A percentile compares a stretch with the other conserved stretches of the same genome.
These are phyloP conservation scores for Nematocida displodere DNA, from an alignment of 371 early-diverging fungal genomes.

Conservation along the genomic window DNA sequence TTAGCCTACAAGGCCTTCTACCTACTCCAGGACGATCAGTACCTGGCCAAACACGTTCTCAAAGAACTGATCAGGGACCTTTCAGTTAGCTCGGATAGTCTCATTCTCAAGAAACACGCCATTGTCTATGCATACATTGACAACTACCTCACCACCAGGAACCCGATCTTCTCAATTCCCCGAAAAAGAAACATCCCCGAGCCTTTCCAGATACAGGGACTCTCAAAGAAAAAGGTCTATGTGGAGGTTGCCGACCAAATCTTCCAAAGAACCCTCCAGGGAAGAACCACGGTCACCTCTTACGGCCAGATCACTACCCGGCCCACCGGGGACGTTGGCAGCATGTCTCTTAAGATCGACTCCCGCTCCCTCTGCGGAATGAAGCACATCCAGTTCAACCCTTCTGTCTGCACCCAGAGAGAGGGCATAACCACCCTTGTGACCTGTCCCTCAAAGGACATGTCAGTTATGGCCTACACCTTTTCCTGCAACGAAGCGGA, in stretches of 20 bases:
- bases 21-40: slow-evolving; percentile 33
- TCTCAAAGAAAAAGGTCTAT: slow-evolving; percentile 38
- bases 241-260: slow-evolving; percentile 39
- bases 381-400: slow-evolving; percentile 17
- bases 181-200: neutral
- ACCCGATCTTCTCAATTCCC: slow-evolving; percentile 46
- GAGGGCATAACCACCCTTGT: slow-evolving; percentile 47
- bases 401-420: slow-evolving; percentile 29
- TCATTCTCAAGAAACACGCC: slow-evolving; percentile 39
- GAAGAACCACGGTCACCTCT: neutral
- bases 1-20: slow-evolving; percentile 31
- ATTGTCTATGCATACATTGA: slow-evolving; percentile 48
- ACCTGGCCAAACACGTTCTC: slow-evolving; percentile 31
- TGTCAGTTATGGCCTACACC: slow-evolving; percentile 24
- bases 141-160: slow-evolving; percentile 45
- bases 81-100: neutral
- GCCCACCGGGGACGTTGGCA: slow-evolving; percentile 32
- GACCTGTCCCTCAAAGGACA: slow-evolving; percentile 35
- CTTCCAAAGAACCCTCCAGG: slow-evolving; percentile 17
- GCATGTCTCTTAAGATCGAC: slow-evolving; percentile 44
- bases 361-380: slow-evolving; percentile 44
- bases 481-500: slow-evolving; percentile 23
- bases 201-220: neutral
- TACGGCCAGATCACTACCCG: slow-evolving; percentile 32
- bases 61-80: slow-evolving; percentile 19